Evolutionary conservation across 2,329 filamentous ascomycete species (phyloP), one percentile per base, ranked within the genome.

Genomic region (Sordariomycetes sp.): DNA sequence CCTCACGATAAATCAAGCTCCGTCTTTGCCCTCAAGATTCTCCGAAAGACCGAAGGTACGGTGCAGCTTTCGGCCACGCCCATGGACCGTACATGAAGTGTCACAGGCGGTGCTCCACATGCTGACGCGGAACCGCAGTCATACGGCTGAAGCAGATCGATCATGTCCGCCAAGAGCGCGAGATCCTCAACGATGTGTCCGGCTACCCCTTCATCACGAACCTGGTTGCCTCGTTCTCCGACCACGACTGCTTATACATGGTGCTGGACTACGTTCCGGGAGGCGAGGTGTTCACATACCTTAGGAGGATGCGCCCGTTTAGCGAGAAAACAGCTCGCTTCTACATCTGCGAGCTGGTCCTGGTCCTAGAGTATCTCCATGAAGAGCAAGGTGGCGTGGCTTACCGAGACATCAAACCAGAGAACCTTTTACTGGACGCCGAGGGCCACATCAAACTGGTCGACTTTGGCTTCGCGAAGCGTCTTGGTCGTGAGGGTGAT

Each of bases 131-230:
- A 34, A 22, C 10, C 18, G 32, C 20, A 62, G 86, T 94, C 52
- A 87, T 94, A 69, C 86, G 86, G 62, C 80, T 93, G 59, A 93
- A 93, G 76, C 89, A 94, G 68, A 86, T 93, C 64, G 89, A 93
- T 72, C 89, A 94, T 71, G 89, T 93, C 58, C 86, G 88, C 61
- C 89, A 92, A 72, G 89, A 94, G 76, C 86, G 89, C 65, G 82
- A 85, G 62, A 86, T 93, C 64, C 82, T 94, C 56, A 82, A 84
- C 66, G 85, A 89, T 62, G 87, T 93, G 54, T 85, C 87, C 53
- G 88, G 88, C 25, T 86, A 92, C 68, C 89, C 89, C 25, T 94
- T 93, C 72, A 92, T 94, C 68, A 92, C 89, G 57, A 86, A 82
- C 61, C 80, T 93, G 67, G 78, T 88, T 55, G 87, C 86, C 61